Evolutionary conservation across 352 stramenopile species (phyloP), one percentile per base, ranked within the genome.

Genomic region (Globisporangium nunn): DNA sequence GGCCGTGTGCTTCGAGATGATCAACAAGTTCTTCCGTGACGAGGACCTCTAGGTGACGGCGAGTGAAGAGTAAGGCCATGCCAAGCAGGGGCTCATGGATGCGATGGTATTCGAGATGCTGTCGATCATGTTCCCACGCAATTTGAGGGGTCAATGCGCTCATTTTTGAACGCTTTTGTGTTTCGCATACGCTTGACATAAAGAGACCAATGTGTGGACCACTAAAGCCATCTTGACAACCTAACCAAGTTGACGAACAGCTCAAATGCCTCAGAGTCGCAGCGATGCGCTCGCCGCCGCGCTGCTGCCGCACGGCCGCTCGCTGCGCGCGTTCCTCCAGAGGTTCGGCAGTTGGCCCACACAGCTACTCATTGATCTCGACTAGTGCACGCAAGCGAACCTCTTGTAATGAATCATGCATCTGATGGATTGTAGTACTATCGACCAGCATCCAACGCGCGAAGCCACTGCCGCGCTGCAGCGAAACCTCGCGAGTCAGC

Each of bases 11-110:
- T 71, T 98, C 29, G 74, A 84, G 8, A 97, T 98, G 88, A 83
- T 98, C 51, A 95, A 90, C 60, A 85, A 73, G 28, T 98, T 98
- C 65, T 81, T 97, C 46, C 78, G 71, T 11, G 60, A 75, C 40
- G 29, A 79, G 41, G 61, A 69, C n/a, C 67, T 79, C 28, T 87
- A 58, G 68, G 43, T 2, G 6, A 15, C 29, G 29, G 33, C 10
- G 17, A 23, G 33, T 2, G 23, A 8, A 50, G 18, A 4, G 23
- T 23, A 23, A 23, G 23, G 1, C 23, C 23, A 23, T 23, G 23
- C 23, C 23, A 23, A 23, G 23, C 23, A 23, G 23, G 23, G 23
- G 23, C 23, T 23, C 23, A 23, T 23, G 23, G 23, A 23, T 23
- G 23, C 23, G 23, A 23, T 23, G 23, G 23, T 23, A 1, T n/a